Evolutionary conservation across 495 filamentous ascomycete genomes (phyloP).

Genomic region (Aspergillus sparsus): DNA sequence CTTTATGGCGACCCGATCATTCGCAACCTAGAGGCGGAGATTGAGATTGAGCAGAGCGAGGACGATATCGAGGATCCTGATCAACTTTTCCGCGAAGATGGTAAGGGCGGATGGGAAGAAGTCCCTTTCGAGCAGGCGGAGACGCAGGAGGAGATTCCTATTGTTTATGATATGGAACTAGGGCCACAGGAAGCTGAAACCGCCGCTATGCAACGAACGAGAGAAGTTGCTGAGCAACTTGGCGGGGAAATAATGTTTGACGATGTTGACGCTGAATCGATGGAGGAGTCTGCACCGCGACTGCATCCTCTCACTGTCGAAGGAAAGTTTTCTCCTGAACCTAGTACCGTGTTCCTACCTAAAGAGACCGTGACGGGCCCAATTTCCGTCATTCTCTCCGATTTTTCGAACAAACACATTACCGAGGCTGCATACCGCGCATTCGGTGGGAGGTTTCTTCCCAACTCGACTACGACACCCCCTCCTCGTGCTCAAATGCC

Average conservation of each 20-base stretch:
- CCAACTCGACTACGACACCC: slow-evolving; percentile 66
- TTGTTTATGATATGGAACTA: slow-evolving; percentile 47
- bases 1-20: slow-evolving; percentile 71
- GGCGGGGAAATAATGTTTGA: slow-evolving; percentile 50
- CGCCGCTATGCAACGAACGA: slow-evolving; percentile 39
- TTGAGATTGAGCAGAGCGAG: slow-evolving; percentile 28
- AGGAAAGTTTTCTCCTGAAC: slow-evolving; percentile 65
- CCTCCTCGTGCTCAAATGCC: slow-evolving; percentile 50
- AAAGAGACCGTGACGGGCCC: slow-evolving; percentile 64
- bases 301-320: slow-evolving; percentile 66
- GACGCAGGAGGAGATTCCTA: slow-evolving; percentile 30
- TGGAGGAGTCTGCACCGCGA: slow-evolving; percentile 43
- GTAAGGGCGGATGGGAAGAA: slow-evolving; percentile 61
- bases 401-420: slow-evolving; percentile 72
- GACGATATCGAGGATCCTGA: slow-evolving; percentile 37
- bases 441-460: slow-evolving; percentile 75
- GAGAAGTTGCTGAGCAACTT: slow-evolving; percentile 48
- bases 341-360: slow-evolving; percentile 71
- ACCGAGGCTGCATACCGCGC: slow-evolving; percentile 62
- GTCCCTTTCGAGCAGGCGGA: slow-evolving; percentile 48
- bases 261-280: slow-evolving; percentile 52
- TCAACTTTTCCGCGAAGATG: slow-evolving; percentile 57
- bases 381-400: slow-evolving; percentile 62
- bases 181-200: slow-evolving; percentile 33
- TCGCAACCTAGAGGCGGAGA: slow-evolving; percentile 44